Evolutionary conservation across 2,329 filamentous ascomycete genomes (phyloP).

Genomic region (Pseudogymnoascus sp.): DNA sequence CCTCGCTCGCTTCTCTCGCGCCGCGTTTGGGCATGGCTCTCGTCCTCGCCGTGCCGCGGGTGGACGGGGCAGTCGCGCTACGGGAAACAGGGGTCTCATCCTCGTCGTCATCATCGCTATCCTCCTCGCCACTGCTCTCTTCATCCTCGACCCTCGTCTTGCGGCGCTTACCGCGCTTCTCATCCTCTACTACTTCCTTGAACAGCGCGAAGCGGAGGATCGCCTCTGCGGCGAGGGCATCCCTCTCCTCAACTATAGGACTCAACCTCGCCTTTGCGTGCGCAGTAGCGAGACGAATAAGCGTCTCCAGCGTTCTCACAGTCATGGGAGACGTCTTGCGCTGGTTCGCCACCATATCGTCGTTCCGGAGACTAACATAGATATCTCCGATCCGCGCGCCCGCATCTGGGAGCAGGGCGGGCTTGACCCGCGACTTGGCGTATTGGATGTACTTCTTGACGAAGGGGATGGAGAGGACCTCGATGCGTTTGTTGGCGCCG

Average conservation of each 20-base stretch:
- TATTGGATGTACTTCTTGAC: constrained; percentile 99
- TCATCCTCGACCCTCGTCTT: constrained; percentile 54
- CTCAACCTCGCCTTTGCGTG: constrained; percentile 91
- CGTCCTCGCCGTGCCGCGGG: constrained; percentile 28
- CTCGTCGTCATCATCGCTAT: constrained; percentile 45
- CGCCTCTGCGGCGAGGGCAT: constrained; percentile 78
- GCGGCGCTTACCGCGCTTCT: constrained; percentile 77
- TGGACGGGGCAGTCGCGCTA: constrained; percentile 12
- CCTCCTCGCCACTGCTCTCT: constrained; percentile 50
- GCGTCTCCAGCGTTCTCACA: constrained; percentile 89
- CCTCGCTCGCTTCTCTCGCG: constrained; percentile 30
- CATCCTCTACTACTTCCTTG: constrained; percentile 80
- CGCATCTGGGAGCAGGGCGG: constrained; percentile 81
- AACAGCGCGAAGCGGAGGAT: constrained; percentile 93
- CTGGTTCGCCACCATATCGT: constrained; percentile 91
- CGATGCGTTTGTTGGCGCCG: constrained; percentile 66
- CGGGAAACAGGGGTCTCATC: constrained; percentile 24
- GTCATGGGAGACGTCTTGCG: constrained; percentile 92
- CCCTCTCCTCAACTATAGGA: constrained; percentile 78
- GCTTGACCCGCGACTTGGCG: constrained; percentile 85
- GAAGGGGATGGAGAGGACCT: constrained; percentile 92
- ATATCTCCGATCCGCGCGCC: constrained; percentile 85
- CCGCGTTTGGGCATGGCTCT: constrained; percentile 19
- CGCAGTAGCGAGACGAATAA: constrained; percentile 95
- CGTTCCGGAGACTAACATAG: constrained; percentile 88